These are phyloP conservation scores for Fraxinus sp. DNA, from an alignment of 305 asterid genomes.

Conservation along the genomic window DNA sequence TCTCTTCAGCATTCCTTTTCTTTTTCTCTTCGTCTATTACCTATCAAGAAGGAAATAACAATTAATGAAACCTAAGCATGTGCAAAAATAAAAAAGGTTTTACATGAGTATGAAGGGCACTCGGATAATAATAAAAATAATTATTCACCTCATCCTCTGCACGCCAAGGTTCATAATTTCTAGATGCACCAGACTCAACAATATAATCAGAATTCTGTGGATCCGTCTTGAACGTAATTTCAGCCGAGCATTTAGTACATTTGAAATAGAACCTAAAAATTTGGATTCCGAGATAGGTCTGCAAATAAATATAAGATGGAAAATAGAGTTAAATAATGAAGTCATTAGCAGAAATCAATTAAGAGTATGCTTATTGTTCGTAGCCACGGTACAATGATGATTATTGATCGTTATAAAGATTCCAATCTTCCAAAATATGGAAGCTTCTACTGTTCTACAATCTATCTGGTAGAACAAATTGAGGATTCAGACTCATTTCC, in stretches of 20 bases:
- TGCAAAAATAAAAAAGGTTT: background rate
- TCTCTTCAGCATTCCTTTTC: constrained; percentile 76
- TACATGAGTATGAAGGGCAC: background rate
- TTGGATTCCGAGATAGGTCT: constrained; percentile 88
- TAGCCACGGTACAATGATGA: background rate
- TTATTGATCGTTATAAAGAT: background rate
- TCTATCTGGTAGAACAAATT: background rate
- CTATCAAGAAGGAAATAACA: constrained; percentile 33
- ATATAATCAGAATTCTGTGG: constrained; percentile 84
- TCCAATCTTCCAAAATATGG: background rate
- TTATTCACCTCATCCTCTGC: constrained; percentile 68
- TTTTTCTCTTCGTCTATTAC: constrained; percentile 54
- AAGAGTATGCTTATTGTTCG: background rate
- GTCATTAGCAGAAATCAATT: background rate
- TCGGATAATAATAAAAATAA: background rate
- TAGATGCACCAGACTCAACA: constrained; percentile 81
- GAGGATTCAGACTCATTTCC: background rate
- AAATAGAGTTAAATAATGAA: constrained; percentile 20
- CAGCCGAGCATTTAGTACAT: constrained; percentile 88
- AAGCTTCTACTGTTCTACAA: background rate
- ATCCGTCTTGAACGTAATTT: constrained; percentile 81
- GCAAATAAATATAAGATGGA: constrained; percentile 29
- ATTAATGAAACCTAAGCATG: background rate
- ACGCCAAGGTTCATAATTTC: constrained; percentile 97
- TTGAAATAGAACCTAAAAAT: constrained; percentile 83